Base-by-base conservation (phyloP, 164 flowering plant species). In the Piper betle region DNA sequence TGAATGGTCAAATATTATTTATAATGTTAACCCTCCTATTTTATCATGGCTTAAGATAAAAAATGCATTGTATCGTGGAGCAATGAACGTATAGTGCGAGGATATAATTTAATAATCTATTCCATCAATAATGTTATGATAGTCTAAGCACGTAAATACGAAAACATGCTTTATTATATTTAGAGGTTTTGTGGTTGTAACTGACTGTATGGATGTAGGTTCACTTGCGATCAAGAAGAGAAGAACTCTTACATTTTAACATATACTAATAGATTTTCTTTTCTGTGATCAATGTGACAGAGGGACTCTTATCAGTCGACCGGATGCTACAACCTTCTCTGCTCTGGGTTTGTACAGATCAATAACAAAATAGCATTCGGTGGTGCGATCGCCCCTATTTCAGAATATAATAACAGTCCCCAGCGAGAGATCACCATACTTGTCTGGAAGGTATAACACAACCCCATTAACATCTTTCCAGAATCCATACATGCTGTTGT, bases 301-400 rank as follows among this genome's bases (percentile, higher is more conserved):
- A 88, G 92, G 62, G 96, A 86, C 75, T 94, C 92, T 38, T 91
- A 86, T 66, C 86, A 87, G 73, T 92, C 86, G 64, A 87, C 95
- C 0, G 98, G 98, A 0, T 91, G 98, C 82, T 91, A 88, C 80
- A 85, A 91, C 61, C 81, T 87, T 2, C 83, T 83, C 3, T 92
- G 98, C 79, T 84, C 96, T 5, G 98, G 96, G 52, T 92, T 92
- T 65, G 82, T 91, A 70, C 98, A 91, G 73, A 79, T 87, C 67
- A 87, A 80, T 82, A 87, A 75, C 66, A 80, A 81, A 55, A 82
- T 91, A 67, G 92, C 93, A 59, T 80, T 88, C 86, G 98, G 96
- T 42, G 95, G 89, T 55, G 83, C 84, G 80, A 81, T 91, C 69
- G 81, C 82, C 62, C 94, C 96, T 19, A 74, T 88, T 38, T 91